Conservation (phyloP, 2,329 filamentous ascomycete species). For the Colletotrichum chrysophilum region DNA sequence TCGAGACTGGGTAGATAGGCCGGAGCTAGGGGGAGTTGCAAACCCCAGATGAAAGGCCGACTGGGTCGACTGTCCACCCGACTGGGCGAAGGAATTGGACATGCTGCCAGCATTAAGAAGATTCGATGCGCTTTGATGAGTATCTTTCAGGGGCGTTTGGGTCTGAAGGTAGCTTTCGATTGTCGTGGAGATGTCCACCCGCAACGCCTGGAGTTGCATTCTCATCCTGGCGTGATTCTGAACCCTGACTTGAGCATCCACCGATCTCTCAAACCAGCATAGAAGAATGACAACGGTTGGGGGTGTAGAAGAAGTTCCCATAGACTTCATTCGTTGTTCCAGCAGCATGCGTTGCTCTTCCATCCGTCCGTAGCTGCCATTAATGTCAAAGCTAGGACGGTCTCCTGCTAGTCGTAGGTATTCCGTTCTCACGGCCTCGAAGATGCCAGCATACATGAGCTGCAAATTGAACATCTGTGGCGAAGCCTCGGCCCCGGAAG, state of each 20-base stretch:
- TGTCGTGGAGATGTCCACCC: background rate
- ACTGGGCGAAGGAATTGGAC: background rate
- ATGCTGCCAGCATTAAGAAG: background rate
- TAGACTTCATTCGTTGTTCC: background rate
- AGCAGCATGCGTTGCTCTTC: background rate
- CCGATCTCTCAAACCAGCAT: background rate
- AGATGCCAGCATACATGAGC: background rate
- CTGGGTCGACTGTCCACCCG: background rate
- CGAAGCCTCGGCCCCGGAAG: background rate
- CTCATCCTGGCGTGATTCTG: background rate
- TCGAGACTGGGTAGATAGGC: background rate
- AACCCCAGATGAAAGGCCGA: background rate
- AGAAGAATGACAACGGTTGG: background rate
- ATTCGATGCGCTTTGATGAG: background rate
- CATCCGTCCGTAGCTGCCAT: background rate
- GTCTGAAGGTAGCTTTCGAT: background rate
- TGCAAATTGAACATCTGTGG: background rate
- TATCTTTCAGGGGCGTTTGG: background rate
- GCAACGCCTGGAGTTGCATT: background rate
- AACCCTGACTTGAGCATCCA: background rate
- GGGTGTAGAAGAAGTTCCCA: background rate
- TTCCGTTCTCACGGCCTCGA: background rate
- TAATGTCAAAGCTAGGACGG: background rate
- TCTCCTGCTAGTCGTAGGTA: background rate
- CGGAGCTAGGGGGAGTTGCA: background rate